Evolutionary conservation across 352 stramenopile genomes (phyloP).

Genomic region (Lagenidium sp.): DNA sequence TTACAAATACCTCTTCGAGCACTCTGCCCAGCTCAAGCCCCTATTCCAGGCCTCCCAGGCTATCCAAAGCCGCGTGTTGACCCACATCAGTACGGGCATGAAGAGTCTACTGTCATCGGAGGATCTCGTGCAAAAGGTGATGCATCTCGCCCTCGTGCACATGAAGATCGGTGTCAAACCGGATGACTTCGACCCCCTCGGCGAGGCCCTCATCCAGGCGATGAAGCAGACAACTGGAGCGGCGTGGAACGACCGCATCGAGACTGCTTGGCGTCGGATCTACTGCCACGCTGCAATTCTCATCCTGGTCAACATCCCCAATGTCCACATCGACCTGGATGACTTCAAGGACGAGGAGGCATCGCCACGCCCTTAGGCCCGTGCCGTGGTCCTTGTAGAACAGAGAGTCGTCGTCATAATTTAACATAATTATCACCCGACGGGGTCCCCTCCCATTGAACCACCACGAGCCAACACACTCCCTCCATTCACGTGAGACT

Average conservation of each 20-base stretch:
- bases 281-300: slow-evolving; percentile 58
- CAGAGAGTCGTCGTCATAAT: too few species aligned
- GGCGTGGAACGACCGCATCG: slow-evolving; percentile 35
- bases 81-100: slow-evolving; percentile 63
- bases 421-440: too few species aligned
- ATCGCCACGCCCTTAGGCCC: too few species aligned
- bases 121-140: slow-evolving; percentile 50
- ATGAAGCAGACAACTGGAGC: slow-evolving; percentile 44
- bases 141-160: slow-evolving; percentile 51
- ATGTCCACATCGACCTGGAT: slow-evolving; percentile 33
- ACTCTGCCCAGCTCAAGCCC: slow-evolving; percentile 47
- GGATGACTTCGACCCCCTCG: slow-evolving; percentile 55
- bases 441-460: too few species aligned
- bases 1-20: slow-evolving; percentile 57
- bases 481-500: too few species aligned
- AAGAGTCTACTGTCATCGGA: slow-evolving; percentile 50
- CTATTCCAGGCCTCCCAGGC: slow-evolving; percentile 61
- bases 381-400: too few species aligned
- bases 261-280: slow-evolving; percentile 43
- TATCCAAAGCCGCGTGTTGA: slow-evolving; percentile 54
- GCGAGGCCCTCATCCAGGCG: slow-evolving; percentile 45
- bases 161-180: slow-evolving; percentile 64
- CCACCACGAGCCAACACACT: too few species aligned
- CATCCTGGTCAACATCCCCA: slow-evolving; percentile 58
- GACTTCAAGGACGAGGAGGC: slow-evolving; percentile 31